Base-by-base conservation (phyloP, 2,329 filamentous ascomycete species). In the Sporothrix globosa region DNA sequence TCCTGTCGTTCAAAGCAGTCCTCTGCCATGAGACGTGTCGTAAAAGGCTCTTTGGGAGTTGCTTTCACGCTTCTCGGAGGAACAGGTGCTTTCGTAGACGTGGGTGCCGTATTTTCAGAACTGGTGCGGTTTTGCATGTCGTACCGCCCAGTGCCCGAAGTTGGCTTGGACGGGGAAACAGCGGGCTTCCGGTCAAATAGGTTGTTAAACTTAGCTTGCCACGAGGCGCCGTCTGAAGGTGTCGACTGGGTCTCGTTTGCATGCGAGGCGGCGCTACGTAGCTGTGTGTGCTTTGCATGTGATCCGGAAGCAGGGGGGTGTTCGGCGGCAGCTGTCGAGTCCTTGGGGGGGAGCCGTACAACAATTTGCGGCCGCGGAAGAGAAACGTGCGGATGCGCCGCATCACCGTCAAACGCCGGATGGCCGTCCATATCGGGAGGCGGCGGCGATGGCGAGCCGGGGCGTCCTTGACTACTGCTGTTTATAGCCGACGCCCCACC, bases 201-300 rank as follows among this genome's bases (percentile, higher is more conserved):
- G 60, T 86, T 90, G 79, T 97, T 93, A 78, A 97, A 93, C 76
- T 89, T 89, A 75, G 91, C 90, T 79, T 97, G 93, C 93, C 93
- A 76, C 2, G 71, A 71, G 3, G 60, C 53, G 44, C 67, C 70
- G 6, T 73, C 69, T 46, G 61, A 66, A 4, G 65, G 17, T 13
- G 65, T 17, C 6, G 67, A 19, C 68, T 77, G 46, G 7, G 27
- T 6, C 19, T 69, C 52, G 44, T 27, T 61, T 5, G 46, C 27
- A 21, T 69, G 70, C 7, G 70, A 63, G 1, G 68, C 46, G 6
- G 60, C 21, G 46, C n/a, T 66, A 27, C 63, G 63, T 3, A 19
- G 7, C 46, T 52, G 63, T 2, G 63, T 27, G 27, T 52, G 27
- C 46, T 52, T 30, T 52, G 68, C 46, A 11, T 58, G 41, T 21